Conservation (phyloP, 805 yeast genomes). For the Ogataea glucozyma region DNA sequence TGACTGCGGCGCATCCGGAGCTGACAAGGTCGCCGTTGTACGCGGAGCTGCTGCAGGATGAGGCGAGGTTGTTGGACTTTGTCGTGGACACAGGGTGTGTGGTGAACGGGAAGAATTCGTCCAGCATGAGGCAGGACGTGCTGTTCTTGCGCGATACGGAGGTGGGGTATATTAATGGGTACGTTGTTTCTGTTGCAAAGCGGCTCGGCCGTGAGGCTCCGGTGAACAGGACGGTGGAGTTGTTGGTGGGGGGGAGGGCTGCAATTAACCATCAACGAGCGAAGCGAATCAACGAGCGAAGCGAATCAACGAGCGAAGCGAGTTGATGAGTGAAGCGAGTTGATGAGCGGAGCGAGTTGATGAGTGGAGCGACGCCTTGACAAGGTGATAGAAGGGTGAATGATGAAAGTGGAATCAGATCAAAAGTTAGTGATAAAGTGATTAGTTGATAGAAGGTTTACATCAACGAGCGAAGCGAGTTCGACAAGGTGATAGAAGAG, state of each 20-base stretch:
- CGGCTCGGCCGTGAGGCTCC: conserved; percentile 45
- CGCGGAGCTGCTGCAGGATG: conserved; percentile 32
- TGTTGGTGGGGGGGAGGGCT: conserved; percentile 44
- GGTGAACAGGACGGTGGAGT: conserved; percentile 46
- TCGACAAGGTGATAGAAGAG: too few species aligned
- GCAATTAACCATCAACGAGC: conserved; percentile 12
- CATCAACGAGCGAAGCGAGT: too few species aligned
- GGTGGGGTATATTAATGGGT: conserved; percentile 83
- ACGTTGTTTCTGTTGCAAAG: conserved; percentile 57
- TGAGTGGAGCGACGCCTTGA: too few species aligned
- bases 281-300: not conserved
- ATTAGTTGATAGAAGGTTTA: too few species aligned
- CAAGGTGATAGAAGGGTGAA: not conserved
- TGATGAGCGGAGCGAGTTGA: not conserved
- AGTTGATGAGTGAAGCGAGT: not conserved
- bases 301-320: not conserved
- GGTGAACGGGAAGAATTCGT: conserved; percentile 51
- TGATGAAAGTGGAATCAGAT: too few species aligned
- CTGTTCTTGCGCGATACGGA: conserved; percentile 62
- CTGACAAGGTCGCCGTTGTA: conserved; percentile 37
- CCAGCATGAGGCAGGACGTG: conserved; percentile 74
- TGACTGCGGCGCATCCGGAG: conserved; percentile 35
- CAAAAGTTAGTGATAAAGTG: too few species aligned
- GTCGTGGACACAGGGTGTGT: conserved; percentile 31
- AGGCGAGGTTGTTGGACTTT: conserved; percentile 36